phyloP scores from a whole-genome alignment of 257 asterid species.

The Gentiana dahurica region DNA sequence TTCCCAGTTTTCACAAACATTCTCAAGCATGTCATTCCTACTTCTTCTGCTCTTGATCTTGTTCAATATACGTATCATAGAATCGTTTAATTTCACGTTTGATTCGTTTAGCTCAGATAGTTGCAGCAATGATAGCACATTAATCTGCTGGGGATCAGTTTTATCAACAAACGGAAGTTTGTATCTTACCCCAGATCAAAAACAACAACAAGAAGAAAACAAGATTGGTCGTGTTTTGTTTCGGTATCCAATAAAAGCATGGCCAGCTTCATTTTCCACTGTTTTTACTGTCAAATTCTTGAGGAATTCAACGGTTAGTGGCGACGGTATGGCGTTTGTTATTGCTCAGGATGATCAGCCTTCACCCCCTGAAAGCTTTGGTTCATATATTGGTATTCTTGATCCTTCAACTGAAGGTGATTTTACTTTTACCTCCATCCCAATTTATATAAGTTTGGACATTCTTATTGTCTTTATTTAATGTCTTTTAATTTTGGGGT shows the following conservation, averaged over 20 bases:
- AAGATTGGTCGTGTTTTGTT: slow-evolving; percentile 40
- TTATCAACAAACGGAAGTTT: slow-evolving; percentile 31
- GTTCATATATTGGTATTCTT: slow-evolving; percentile 55
- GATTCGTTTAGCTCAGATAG: slow-evolving; percentile 34
- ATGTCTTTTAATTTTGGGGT: too few relatives aligned
- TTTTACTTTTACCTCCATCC: too few relatives aligned
- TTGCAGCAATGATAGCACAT: slow-evolving; percentile 20
- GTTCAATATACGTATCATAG: slow-evolving; percentile 21
- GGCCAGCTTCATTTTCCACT: slow-evolving; percentile 59
- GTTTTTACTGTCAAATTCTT: slow-evolving; percentile 33
- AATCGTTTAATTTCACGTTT: slow-evolving; percentile 42
- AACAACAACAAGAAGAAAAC: slow-evolving; percentile 10
- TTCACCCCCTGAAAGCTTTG: slow-evolving; percentile 50
- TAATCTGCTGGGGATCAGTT: slow-evolving; percentile 56
- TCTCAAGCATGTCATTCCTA: slow-evolving; percentile 20
- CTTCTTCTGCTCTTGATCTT: slow-evolving; percentile 14
- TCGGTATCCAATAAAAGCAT: slow-evolving; percentile 30
- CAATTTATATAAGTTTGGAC: too few relatives aligned
- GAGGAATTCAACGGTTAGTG: slow-evolving; percentile 33
- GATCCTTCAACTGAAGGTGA: slow-evolving; percentile 61
- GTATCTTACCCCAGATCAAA: slow-evolving; percentile 26
- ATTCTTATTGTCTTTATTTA: too few relatives aligned
- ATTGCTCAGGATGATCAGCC: slow-evolving; percentile 43
- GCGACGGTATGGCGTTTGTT: slow-evolving; percentile 60
- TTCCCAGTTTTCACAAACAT: neutral